Conservation (phyloP, 768 basidiomycete species). For the Agaricus subrufescens region DNA sequence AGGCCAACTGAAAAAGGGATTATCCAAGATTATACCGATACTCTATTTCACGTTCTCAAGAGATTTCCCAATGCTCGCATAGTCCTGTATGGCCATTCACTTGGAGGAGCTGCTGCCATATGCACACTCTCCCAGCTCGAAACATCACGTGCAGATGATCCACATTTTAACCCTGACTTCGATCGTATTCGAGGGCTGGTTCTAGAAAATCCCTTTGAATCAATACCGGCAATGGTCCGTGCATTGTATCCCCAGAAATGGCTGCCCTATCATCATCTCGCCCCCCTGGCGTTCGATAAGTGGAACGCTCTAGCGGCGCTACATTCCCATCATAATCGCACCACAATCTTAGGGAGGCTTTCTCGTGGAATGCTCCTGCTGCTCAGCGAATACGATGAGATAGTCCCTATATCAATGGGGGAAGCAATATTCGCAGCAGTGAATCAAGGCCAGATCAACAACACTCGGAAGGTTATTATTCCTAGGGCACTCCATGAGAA, state of each 20-base stretch:
- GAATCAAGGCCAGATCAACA: not conserved
- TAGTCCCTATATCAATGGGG: conserved; percentile 39
- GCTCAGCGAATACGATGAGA: conserved; percentile 40
- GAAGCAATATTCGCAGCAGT: conserved; percentile 15
- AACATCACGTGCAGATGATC: not conserved
- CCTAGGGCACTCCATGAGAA: conserved; percentile 18
- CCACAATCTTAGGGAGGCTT: conserved; percentile 14
- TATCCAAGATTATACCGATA: conserved; percentile 32
- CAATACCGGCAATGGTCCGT: conserved; percentile 40
- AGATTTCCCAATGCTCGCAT: conserved; percentile 28
- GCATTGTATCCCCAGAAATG: conserved; percentile 43
- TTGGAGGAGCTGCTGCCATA: conserved; percentile 40
- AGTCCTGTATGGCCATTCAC: conserved; percentile 43
- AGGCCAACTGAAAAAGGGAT: conserved; percentile 35
- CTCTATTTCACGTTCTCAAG: conserved; percentile 24
- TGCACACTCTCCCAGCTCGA: conserved; percentile 28
- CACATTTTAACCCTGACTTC: not conserved
- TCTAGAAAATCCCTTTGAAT: conserved; percentile 47
- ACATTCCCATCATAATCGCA: not conserved
- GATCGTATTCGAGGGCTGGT: conserved; percentile 30
- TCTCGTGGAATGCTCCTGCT: conserved; percentile 26
- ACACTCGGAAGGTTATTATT: conserved; percentile 21
- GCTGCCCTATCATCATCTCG: conserved; percentile 48
- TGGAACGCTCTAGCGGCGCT: conserved; percentile 40
- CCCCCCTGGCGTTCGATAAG: conserved; percentile 34